Evolutionary conservation across 768 basidiomycete genomes (phyloP), one percentile per base, ranked within the genome.

Genomic region (Rhodotorula toruloides): DNA sequence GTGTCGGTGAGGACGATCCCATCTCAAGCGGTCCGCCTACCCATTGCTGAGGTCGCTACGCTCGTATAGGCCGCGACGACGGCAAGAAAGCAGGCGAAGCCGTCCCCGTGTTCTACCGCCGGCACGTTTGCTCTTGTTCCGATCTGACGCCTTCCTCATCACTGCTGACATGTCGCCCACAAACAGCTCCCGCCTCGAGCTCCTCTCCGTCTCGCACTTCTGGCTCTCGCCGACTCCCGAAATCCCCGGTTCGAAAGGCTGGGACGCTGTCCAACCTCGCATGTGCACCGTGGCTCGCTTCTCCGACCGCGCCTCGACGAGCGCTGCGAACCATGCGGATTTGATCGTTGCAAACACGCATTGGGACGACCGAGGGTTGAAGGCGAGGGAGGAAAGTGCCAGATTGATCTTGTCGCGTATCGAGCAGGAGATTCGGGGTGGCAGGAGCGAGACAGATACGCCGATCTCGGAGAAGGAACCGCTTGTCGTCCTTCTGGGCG

Each of bases 161-260:
- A 37, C 11, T 19, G 19, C 9, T 27, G 14, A 9, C 4, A 11
- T 3, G 3, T n/a, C 22, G 21, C 56, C 37, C 25, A 36, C 57
- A 22, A 52, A 29, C 59, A 67, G 62, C 42, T 55, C 63, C 16
- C 65, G 71, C 40, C 74, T 75, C 52, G 50, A 65, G 16, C 58
- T 75, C 53, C 52, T 75, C 12, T 48, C 63, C 1, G 66, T 64
- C 58, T 44, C 52, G 36, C 76, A 77, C 31, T 73, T 72, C 37
- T 79, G 78, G 78, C 70, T 79, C 44, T 77, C 77, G n/a, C 66
- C 73, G n/a, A 75, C 73, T 0, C 77, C 77, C 1, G 60, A 74
- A 31, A 49, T 67, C 8, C 75, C 76, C 25, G 77, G 77, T 5
- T 76, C 76, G 4, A 70, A 57, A 61, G 74, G 74, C 5, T 79